Percentiles rank a stretch among this genome's conserved stretches.
Evolutionary conservation across 2,329 filamentous ascomycete genomes (phyloP).

Genomic region (Colletotrichum filicis): DNA sequence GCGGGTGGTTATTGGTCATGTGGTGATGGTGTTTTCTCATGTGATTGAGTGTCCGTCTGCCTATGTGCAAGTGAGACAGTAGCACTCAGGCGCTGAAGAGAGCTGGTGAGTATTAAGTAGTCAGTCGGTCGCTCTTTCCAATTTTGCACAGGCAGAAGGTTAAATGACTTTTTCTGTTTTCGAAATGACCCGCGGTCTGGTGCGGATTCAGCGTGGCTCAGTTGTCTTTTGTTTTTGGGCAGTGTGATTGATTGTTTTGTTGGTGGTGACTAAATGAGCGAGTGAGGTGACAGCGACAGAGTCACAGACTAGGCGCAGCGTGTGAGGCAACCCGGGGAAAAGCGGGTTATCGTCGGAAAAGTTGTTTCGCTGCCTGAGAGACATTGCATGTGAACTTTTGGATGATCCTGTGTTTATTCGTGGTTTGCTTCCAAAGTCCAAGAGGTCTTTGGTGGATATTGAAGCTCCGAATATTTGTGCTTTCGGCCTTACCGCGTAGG

Average conservation of each 20-base stretch:
- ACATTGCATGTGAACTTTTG: neutral
- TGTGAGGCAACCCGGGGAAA: neutral
- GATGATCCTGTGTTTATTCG: neutral
- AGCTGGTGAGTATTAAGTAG: neutral
- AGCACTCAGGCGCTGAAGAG: neutral
- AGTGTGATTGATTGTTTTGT: neutral
- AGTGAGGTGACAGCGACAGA: neutral
- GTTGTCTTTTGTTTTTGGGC: neutral
- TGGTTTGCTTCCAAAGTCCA: neutral
- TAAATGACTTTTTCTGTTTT: neutral
- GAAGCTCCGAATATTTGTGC: neutral
- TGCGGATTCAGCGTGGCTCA: neutral
- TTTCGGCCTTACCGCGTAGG: neutral
- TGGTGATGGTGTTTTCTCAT: slow-evolving; percentile 19
- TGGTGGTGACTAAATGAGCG: neutral
- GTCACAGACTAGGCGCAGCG: neutral
- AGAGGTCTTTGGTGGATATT: neutral
- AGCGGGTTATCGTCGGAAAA: neutral
- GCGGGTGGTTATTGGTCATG: slow-evolving; percentile 12
- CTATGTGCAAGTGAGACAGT: neutral
- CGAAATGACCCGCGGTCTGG: neutral
- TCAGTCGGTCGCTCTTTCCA: neutral
- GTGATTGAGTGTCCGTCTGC: slow-evolving; percentile 14
- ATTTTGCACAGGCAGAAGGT: neutral
- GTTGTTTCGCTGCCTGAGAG: neutral